A percentile compares a stretch with the other conserved stretches of the same genome.
These are phyloP conservation scores for Zelopaecilomyces penicillatus DNA, from an alignment of 2,329 filamentous ascomycete genomes.

Conservation along the genomic window DNA sequence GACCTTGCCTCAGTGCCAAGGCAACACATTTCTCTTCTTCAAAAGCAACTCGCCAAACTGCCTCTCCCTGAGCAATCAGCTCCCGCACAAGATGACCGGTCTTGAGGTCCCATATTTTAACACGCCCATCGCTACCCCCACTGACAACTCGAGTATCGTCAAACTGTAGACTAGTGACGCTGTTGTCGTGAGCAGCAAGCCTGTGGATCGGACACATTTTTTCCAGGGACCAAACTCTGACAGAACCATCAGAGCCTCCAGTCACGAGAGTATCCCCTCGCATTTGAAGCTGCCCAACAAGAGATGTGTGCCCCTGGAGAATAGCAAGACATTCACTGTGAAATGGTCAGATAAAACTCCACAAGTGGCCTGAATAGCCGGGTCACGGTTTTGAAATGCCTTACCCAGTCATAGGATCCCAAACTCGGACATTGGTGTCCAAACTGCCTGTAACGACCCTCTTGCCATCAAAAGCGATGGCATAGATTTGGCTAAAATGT, in stretches of 20 bases:
- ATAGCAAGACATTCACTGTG: conserved; percentile 72
- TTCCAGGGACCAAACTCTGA: conserved; percentile 90
- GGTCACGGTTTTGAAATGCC: conserved; percentile 17
- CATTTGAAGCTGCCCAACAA: conserved; percentile 95
- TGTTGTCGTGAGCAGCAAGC: conserved; percentile 94
- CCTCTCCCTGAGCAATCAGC: conserved; percentile 82
- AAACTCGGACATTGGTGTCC: conserved; percentile 93
- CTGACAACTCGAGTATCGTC: conserved; percentile 93
- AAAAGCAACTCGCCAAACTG: conserved; percentile 96
- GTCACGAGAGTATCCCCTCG: conserved; percentile 90
- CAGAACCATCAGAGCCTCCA: conserved; percentile 90
- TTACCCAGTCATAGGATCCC: conserved; percentile 84
- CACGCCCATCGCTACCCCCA: conserved; percentile 91
- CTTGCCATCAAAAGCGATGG: conserved; percentile 91
- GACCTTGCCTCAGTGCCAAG: conserved; percentile 73
- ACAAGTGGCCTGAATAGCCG: conserved; percentile 8
- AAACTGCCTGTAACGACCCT: conserved; percentile 91
- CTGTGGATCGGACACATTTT: conserved; percentile 89
- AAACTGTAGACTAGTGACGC: conserved; percentile 94
- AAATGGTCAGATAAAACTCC: conserved; percentile 18
- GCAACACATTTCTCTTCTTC: conserved; percentile 98
- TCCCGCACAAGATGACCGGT: conserved; percentile 86
- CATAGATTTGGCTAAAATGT: conserved; percentile 98
- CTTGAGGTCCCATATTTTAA: conserved; percentile 97
- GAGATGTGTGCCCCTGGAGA: conserved; percentile 89